Base-by-base conservation (phyloP, 495 filamentous ascomycete species). In the Astrothelium macrocarpum region DNA sequence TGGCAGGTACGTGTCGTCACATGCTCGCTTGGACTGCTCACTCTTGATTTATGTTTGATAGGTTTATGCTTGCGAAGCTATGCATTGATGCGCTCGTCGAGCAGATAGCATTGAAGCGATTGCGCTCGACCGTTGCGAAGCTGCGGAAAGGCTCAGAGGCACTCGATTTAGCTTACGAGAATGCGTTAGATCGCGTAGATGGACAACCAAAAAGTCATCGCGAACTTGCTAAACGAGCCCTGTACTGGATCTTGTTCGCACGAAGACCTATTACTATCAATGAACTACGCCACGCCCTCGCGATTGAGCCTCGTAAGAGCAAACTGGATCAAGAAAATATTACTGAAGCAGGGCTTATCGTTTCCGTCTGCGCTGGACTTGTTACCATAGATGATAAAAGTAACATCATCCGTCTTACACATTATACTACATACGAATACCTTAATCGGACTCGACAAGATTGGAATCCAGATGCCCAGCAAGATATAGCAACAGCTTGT, bases 371-470 rank as follows among this genome's bases (percentile, higher is more conserved):
- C 67, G 78, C 76, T 56, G 83, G 84, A 0, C 69, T 87, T 12
- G 76, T 84, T 1, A 80, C 71, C 2, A 59, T 82, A 2, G 79
- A 85, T 56, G 25, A 76, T 29, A 72, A 77, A 28, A 83, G 75
- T 62, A 39, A 67, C 14, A 73, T 79, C 34, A 71, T 84, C 53
- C 78, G 80, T 14, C 71, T 86, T 14, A 77, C 83, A 10, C 84
- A 85, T 69, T 82, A 80, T 62, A 83, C 83, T 1, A 72, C 81
- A 0, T 76, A 83, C 61, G 76, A 79, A 43, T 86, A 82, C 66
- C 78, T 85, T 53, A 70, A 78, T 20, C 65, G 68, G 25, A 78
- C 67, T n/a, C 68, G 67, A 59, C 42, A 60, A 1, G 46, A 64
- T 12, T 78, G 73, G 73, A 76, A 78, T 62, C 71, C 77, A 9